These are phyloP conservation scores for Aspergillus caelatus DNA, from an alignment of 2,329 filamentous ascomycete genomes.

Conservation along the genomic window DNA sequence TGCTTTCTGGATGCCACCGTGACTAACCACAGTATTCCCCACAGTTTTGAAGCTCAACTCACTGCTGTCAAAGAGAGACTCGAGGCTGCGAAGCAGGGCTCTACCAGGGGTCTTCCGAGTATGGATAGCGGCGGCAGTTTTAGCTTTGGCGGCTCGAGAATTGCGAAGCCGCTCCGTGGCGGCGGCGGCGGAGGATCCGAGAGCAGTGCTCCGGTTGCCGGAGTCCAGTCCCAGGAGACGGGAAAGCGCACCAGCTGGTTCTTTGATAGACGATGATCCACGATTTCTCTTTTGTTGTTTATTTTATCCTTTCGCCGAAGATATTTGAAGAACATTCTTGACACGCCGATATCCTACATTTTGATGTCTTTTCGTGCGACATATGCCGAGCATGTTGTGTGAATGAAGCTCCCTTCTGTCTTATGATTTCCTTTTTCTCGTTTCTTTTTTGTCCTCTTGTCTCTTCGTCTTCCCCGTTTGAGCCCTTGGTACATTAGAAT, in stretches of 20 bases:
- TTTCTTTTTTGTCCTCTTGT: conserved; percentile 7
- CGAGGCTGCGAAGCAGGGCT: conserved; percentile 90
- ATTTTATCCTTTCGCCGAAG: conserved; percentile 27
- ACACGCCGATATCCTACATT: conserved; percentile 12
- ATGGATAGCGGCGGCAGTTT: conserved; percentile 69
- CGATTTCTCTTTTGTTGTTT: conserved; percentile 31
- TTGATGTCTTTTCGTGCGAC: conserved; percentile 4
- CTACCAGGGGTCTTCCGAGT: conserved; percentile 77
- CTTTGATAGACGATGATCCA: conserved; percentile 48
- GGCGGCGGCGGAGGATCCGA: conserved; percentile 40
- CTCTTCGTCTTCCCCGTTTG: conserved; percentile 2
- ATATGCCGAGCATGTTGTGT: conserved; percentile 8
- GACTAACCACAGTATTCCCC: conserved; percentile 16
- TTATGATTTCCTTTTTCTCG: conserved; percentile 6
- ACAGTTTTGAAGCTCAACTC: conserved; percentile 94
- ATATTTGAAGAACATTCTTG: conserved; percentile 22
- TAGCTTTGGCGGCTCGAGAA: conserved; percentile 66
- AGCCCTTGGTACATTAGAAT: conserved; percentile 12
- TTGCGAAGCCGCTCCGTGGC: conserved; percentile 67
- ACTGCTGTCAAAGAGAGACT: conserved; percentile 96
- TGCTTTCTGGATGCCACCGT: background rate
- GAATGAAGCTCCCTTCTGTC: conserved; percentile 10
- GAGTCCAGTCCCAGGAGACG: conserved; percentile 70
- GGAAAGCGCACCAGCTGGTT: conserved; percentile 65
- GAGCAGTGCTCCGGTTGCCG: conserved; percentile 41